These are phyloP conservation scores for Cucurbita argyrosperma DNA, from an alignment of 306 rosid species.

Conservation along the genomic window DNA sequence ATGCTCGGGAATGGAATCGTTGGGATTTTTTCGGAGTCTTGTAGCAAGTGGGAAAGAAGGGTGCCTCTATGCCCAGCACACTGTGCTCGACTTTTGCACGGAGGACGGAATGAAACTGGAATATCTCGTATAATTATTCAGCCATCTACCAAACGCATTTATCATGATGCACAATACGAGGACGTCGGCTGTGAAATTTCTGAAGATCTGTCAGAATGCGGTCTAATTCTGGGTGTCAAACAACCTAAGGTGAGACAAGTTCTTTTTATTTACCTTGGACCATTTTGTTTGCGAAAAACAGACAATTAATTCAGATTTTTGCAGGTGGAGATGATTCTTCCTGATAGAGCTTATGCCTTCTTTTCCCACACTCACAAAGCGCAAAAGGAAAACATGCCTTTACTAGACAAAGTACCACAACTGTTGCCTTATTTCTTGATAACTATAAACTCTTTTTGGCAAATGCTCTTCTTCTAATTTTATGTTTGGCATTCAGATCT, in stretches of 20 bases:
- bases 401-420: conserved; percentile 53
- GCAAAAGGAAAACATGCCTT: conserved; percentile 87
- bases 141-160: conserved; percentile 72
- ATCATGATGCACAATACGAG: conserved; percentile 60
- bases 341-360: conserved; percentile 79
- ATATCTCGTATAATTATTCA: conserved; percentile 66
- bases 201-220: conserved; percentile 70
- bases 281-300: background rate
- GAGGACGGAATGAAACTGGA: conserved; percentile 31
- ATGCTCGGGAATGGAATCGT: conserved; percentile 91
- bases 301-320: conserved; percentile 2
- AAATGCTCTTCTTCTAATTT: background rate
- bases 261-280: background rate
- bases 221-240: conserved; percentile 73
- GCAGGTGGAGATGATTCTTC: conserved; percentile 80
- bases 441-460: conserved; percentile 4
- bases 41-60: conserved; percentile 92
- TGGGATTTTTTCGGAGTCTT: conserved; percentile 70
- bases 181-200: conserved; percentile 88
- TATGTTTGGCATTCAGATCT: conserved; percentile 27
- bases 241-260: conserved; percentile 57
- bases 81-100: conserved; percentile 69
- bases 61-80: conserved; percentile 76
- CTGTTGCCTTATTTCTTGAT: conserved; percentile 1
- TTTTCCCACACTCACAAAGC: conserved; percentile 96